Percentiles rank a stretch among this genome's conserved stretches.
These are phyloP conservation scores for Collariella sp. DNA, from an alignment of 495 filamentous ascomycete species.

Conservation along the genomic window DNA sequence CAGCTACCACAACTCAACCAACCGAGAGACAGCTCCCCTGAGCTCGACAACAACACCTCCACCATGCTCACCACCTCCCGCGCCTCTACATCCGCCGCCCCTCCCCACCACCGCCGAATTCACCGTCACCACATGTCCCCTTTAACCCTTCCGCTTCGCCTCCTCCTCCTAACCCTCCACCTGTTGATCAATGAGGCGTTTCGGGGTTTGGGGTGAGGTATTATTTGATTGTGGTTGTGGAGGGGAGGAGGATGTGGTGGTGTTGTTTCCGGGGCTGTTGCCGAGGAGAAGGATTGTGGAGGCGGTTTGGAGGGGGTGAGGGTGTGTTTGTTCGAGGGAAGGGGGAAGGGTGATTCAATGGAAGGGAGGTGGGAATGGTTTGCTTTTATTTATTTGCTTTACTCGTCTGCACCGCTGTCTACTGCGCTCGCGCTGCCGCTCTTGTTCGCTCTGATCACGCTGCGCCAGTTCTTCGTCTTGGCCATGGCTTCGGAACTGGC, in stretches of 20 bases:
- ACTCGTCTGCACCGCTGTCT: slow-evolving; percentile 8
- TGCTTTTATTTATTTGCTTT: not conserved
- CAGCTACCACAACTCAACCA: no score
- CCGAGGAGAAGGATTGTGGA: slow-evolving; percentile 64
- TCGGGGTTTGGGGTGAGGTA: slow-evolving; percentile 83
- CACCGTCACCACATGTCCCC: slow-evolving; percentile 69
- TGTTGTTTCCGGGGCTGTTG: slow-evolving; percentile 82
- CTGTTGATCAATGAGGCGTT: slow-evolving; percentile 93
- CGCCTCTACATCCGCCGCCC: slow-evolving; percentile 61
- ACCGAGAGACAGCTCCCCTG: no score
- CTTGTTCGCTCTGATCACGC: slow-evolving; percentile 23
- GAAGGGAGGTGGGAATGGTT: not conserved
- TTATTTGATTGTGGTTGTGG: slow-evolving; percentile 83
- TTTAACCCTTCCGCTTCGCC: slow-evolving; percentile 47
- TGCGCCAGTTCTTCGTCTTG: slow-evolving; percentile 29
- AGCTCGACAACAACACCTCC: not conserved
- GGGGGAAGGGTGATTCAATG: slow-evolving; percentile 23
- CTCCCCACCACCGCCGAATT: slow-evolving; percentile 79
- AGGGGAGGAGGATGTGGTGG: slow-evolving; percentile 79
- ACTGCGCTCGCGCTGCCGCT: slow-evolving; percentile 17
- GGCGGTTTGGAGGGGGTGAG: slow-evolving; percentile 76
- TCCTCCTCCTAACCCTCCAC: slow-evolving; percentile 43
- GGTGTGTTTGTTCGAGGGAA: slow-evolving; percentile 68
- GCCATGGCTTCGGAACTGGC: slow-evolving; percentile 37
- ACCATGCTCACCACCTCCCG: slow-evolving; percentile 45